Base-by-base conservation (phyloP, 306 rosid genomes). In the Vachellia pachyceras region DNA sequence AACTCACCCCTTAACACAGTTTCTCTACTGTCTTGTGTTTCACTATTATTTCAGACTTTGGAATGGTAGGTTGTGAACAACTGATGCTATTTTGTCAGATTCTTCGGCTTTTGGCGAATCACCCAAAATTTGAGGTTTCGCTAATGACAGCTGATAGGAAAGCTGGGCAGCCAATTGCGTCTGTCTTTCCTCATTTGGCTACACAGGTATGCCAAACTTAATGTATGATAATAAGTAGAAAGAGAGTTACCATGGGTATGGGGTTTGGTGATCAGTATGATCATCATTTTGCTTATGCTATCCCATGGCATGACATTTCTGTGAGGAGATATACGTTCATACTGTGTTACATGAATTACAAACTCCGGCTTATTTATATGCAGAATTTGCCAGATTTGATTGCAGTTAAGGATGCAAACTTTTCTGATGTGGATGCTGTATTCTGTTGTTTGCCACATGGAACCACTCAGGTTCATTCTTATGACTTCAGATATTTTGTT, bases 371-470 rank as follows among this genome's bases (percentile, higher is more conserved):
- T 84, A 37, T 74, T 78, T 35, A 36, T 81, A 60, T 86, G 76
- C 84, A 95, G 99, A 82, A 88, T 84, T 88, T 95, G 39, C 97
- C 97, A 22, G 92, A 89, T 83, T 85, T 95, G 94, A 91, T 93
- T 79, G 91, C 97, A 52, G 46, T 95, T 76, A 89, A 93, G 89
- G 99, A 95, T 85, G 96, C 98, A 2, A 64, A 89, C 57, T 95
- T 93, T 86, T 89, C 93, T 72, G 80, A 87, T 41, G 92, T 91
- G 67, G 97, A 95, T 87, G 99, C 98, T 77, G 97, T 91, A 63
- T 95, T 95, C 79, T 95, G 99, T 77, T 95, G 98, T 84, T 89
- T 95, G 87, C 98, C 99, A 7, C 97, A 95, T 77, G 98, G 99
- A 82, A 93, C 99, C 73, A 93, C 98, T 46, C 98, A 95, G 92